Base-by-base conservation (phyloP, 352 stramenopile genomes). In the Aphanomyces astaci region DNA sequence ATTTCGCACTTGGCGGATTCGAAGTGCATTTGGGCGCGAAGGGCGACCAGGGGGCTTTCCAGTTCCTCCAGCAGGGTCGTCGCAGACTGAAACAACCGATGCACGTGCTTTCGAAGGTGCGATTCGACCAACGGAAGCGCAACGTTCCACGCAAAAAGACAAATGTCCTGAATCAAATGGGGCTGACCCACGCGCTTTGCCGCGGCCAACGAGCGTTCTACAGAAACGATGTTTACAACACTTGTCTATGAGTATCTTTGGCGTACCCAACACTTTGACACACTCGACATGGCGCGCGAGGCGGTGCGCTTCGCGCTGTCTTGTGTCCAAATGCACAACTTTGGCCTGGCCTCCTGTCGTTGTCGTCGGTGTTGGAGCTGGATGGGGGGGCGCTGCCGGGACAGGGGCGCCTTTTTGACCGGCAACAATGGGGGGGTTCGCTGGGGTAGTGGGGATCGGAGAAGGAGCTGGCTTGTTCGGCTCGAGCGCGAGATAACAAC, bases 1-100 rank as follows among this genome's bases (percentile, higher is more conserved):
- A 95, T 66, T 45, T 97, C 88, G n/a, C 94, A 77, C 63, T 94
- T 95, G 3, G 79, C 77, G 0, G 94, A 73, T 74, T 97, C 90
- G 19, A 96, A 64, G 59, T 94, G 79, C 9, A 96, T 64, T 25
- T 92, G 78, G 9, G 87, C 84, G 25, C 89, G 86, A 4, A 97
- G 76, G 27, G 75, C 75, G 15, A 94, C 66, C 4, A 96, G 65
- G n/a, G 94, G 65, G 7, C 88, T 96, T 36, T 95, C 77, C 0
- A 94, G 52, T 17, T 95, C 84, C 64, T 95, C 82, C 11, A 97
- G 68, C 0, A 79, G 71, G 0, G 72, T 71, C 9, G 82, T 76
- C 0, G 86, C 83, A 4, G 93, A 55, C 19, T 73, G 70, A 43
- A 96, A 90, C 10, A 92, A 64, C 4, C 88, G 82, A n/a, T 76